Percentiles rank a stretch among this genome's conserved stretches.
Evolutionary conservation across 345 rosid species (phyloP).

Genomic region (Sisymbrium altissimum): DNA sequence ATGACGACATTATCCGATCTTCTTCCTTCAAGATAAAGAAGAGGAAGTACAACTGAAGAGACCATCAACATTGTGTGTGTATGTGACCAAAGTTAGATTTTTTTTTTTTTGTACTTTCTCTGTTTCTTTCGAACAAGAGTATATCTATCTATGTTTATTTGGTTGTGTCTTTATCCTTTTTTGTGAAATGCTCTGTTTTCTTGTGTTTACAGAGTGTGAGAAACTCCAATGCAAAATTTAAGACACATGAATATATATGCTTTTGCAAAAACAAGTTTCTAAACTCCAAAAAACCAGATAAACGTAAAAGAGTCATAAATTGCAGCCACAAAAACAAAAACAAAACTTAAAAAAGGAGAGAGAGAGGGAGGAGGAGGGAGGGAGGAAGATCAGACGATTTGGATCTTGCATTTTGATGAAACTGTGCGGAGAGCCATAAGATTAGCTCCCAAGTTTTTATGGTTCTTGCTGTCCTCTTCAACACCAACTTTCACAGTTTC

Average conservation of each 20-base stretch:
- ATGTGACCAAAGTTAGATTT: not conserved
- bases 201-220: not conserved
- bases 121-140: conserved; percentile 9
- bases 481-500: not conserved
- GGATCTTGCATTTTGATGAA: not conserved
- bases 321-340: no score
- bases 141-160: conserved; percentile 5
- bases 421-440: not conserved
- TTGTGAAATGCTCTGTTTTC: not conserved
- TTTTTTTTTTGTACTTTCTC: not conserved
- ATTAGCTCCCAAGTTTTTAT: not conserved
- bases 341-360: no score
- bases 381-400: not conserved
- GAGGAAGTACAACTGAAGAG: conserved; percentile 51
- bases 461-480: not conserved
- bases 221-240: conserved; percentile 6
- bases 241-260: not conserved
- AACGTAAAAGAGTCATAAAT: no score
- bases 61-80: conserved; percentile 1
- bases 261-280: not conserved
- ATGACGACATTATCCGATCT: conserved; percentile 75
- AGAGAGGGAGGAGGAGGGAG: no score
- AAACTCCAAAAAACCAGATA: not conserved
- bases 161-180: not conserved
- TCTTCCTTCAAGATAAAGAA: conserved; percentile 65